Evolutionary conservation across 345 rosid genomes (phyloP).

Genomic region (Lumnitzera racemosa): DNA sequence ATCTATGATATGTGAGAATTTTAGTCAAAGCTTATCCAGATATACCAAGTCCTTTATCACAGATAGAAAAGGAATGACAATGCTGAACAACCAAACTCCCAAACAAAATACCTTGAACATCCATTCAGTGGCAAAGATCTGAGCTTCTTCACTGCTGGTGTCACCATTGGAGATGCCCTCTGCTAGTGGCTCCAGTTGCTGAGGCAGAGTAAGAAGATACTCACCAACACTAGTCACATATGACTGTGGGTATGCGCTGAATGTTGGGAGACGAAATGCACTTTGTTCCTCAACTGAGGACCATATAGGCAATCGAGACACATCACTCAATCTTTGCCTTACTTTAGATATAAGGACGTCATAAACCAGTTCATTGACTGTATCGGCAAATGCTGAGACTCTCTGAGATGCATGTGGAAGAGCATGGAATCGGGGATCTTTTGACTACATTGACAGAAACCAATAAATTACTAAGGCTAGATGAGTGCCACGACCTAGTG

Average conservation of each 20-base stretch:
- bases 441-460: slow-evolving; percentile 49
- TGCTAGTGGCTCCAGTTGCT: slow-evolving; percentile 95
- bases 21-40: neutral
- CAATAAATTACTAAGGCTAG: neutral
- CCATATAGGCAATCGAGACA: slow-evolving; percentile 81
- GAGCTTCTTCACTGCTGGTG: slow-evolving; percentile 76
- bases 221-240: slow-evolving; percentile 89
- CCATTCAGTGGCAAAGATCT: slow-evolving; percentile 96
- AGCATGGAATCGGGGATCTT: slow-evolving; percentile 96
- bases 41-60: neutral
- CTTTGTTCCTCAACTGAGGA: slow-evolving; percentile 81
- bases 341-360: slow-evolving; percentile 95
- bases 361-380: slow-evolving; percentile 89
- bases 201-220: slow-evolving; percentile 96
- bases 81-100: neutral
- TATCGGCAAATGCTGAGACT: slow-evolving; percentile 73
- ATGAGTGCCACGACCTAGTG: too few species aligned
- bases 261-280: slow-evolving; percentile 76
- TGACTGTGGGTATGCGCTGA: slow-evolving; percentile 91
- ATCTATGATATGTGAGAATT: too few species aligned
- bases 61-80: neutral
- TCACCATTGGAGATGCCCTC: slow-evolving; percentile 85
- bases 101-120: slow-evolving; percentile 80
- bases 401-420: slow-evolving; percentile 89
- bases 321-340: slow-evolving; percentile 78